Percentiles rank a stretch among this genome's conserved stretches.
phyloP scores from a whole-genome alignment of 1,284 basidiomycete species.

The Gomphus bonarii region DNA sequence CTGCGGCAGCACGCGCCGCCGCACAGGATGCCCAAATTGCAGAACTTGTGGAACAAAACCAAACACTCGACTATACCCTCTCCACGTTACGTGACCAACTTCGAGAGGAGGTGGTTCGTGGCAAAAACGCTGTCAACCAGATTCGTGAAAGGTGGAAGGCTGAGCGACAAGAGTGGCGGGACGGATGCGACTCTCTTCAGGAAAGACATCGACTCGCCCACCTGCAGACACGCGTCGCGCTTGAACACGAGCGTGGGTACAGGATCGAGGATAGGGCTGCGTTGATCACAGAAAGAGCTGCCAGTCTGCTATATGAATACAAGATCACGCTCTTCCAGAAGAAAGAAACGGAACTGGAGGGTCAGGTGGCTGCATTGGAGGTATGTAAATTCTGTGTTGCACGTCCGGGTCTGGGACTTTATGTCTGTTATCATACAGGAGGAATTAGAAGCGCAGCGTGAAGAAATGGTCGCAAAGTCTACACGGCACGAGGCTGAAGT shows the following conservation, averaged over 20 bases:
- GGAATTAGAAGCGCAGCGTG: conserved; percentile 21
- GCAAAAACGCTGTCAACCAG: conserved; percentile 31
- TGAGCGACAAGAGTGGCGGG: conserved; percentile 47
- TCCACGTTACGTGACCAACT: conserved; percentile 40
- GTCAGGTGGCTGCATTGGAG: conserved; percentile 22
- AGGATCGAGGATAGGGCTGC: conserved; percentile 42
- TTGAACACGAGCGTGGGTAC: conserved; percentile 40
- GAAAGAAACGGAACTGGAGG: conserved; percentile 47
- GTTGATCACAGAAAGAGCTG: conserved; percentile 42
- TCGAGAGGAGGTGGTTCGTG: conserved; percentile 32
- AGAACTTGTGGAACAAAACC: conserved; percentile 34
- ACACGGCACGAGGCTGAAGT: conserved; percentile 15
- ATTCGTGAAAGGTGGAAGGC: conserved; percentile 38
- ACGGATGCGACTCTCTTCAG: conserved; percentile 51
- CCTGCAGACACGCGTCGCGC: conserved; percentile 37
- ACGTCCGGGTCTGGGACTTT: background rate
- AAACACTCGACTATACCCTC: conserved; percentile 47
- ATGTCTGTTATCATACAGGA: conserved; percentile 1
- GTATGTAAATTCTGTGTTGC: conserved; percentile 12
- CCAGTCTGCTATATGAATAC: conserved; percentile 48
- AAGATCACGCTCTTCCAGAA: conserved; percentile 53
- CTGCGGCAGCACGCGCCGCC: conserved; percentile 9
- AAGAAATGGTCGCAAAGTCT: conserved; percentile 18
- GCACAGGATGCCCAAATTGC: conserved; percentile 10
- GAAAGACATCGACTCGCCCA: conserved; percentile 53